Evolutionary conservation across 495 filamentous ascomycete genomes (phyloP).

Genomic region (Penicillium paradoxum): DNA sequence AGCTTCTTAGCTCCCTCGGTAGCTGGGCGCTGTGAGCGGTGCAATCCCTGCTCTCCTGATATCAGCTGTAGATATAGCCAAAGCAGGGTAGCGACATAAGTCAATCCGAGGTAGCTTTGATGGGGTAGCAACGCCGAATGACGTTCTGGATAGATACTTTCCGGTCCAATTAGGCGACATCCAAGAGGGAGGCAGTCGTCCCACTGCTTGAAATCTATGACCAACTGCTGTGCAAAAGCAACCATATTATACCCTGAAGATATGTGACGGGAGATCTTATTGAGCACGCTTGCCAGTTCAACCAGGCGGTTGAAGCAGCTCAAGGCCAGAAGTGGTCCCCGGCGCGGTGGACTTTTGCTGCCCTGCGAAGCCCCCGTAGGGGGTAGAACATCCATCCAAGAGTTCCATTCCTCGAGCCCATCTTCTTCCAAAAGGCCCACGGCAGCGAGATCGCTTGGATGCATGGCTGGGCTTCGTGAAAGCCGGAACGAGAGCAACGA

Average conservation of each 20-base stretch:
- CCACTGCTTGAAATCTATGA: slow-evolving; percentile 38
- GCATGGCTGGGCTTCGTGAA: slow-evolving; percentile 49
- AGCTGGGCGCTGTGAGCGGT: slow-evolving; percentile 34
- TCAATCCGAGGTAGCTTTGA: slow-evolving; percentile 43
- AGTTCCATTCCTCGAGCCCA: slow-evolving; percentile 69
- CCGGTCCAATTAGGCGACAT: slow-evolving; percentile 39
- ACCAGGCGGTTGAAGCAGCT: slow-evolving; percentile 59
- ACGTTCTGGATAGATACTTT: slow-evolving; percentile 41
- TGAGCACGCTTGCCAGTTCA: slow-evolving; percentile 45
- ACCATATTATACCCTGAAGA: slow-evolving; percentile 29
- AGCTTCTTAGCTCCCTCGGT: slow-evolving; percentile 43
- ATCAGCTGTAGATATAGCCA: slow-evolving; percentile 41
- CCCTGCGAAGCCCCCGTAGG: slow-evolving; percentile 28
- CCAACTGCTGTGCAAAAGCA: slow-evolving; percentile 36
- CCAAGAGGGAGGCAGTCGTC: slow-evolving; percentile 39
- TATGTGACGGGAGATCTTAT: slow-evolving; percentile 36
- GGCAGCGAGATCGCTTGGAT: slow-evolving; percentile 39
- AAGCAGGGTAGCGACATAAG: slow-evolving; percentile 44
- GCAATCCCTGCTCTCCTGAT: slow-evolving; percentile 29
- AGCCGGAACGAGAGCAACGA: slow-evolving; percentile 57
- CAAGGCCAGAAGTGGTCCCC: slow-evolving; percentile 51
- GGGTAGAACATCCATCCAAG: slow-evolving; percentile 55
- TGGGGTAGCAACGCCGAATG: slow-evolving; percentile 44
- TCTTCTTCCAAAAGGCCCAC: slow-evolving; percentile 53
- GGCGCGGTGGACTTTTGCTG: slow-evolving; percentile 33